These are phyloP conservation scores for Nyctanthes arbortristis DNA, from an alignment of 257 asterid genomes.

Conservation along the genomic window DNA sequence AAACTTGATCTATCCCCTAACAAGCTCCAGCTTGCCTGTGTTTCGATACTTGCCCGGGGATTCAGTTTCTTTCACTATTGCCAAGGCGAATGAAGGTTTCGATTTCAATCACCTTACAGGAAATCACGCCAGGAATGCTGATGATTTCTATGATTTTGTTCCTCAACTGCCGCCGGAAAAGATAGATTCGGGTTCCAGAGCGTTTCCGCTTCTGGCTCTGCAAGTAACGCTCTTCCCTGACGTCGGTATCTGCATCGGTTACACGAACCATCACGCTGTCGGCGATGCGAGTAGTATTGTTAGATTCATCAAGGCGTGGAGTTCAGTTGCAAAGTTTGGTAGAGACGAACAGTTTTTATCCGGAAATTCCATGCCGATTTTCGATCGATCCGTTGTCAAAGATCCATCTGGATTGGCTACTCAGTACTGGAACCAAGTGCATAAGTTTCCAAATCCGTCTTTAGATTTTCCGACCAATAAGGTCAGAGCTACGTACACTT, in stretches of 20 bases:
- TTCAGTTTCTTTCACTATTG: constrained; percentile 38
- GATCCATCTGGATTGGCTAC: constrained; percentile 36
- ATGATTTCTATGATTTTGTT: constrained; percentile 24
- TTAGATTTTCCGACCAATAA: constrained; percentile 18
- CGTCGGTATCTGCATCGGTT: constrained; percentile 41
- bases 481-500: constrained; percentile 35
- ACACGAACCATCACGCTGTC: constrained; percentile 31
- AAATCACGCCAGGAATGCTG: constrained; percentile 24
- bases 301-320: constrained; percentile 44
- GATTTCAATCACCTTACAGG: constrained; percentile 34
- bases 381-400: constrained; percentile 39
- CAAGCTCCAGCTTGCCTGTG: constrained; percentile 22
- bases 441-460: not conserved
- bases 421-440: constrained; percentile 23
- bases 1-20: constrained; percentile 20
- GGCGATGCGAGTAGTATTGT: constrained; percentile 53
- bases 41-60: constrained; percentile 39
- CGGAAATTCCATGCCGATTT: constrained; percentile 26
- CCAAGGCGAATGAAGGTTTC: constrained; percentile 24
- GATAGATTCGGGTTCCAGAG: not conserved
- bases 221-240: constrained; percentile 49
- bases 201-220: constrained; percentile 31
- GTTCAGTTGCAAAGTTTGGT: constrained; percentile 28
- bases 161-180: constrained; percentile 1
- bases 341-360: constrained; percentile 9